phyloP scores from a whole-genome alignment of 2,329 filamentous ascomycete genomes.

The Ceratocystis variospora region DNA sequence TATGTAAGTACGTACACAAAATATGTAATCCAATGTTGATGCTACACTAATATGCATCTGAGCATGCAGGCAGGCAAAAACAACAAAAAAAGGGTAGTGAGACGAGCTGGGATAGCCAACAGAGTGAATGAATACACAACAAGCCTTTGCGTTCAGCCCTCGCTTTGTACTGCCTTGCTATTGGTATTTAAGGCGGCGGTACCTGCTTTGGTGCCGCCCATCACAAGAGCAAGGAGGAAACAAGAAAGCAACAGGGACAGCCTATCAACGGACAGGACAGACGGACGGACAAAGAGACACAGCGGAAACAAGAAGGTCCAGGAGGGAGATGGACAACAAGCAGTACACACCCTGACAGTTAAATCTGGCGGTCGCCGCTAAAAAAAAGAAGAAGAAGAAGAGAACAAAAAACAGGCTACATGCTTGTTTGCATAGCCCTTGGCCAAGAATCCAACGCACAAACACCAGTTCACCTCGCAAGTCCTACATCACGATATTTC shows the following conservation, averaged over 20 bases:
- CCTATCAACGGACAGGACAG: neutral
- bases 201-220: neutral
- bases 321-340: neutral
- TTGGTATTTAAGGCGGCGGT: neutral
- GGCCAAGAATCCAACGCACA: neutral
- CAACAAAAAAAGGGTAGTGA: neutral
- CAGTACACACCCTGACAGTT: neutral
- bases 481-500: neutral
- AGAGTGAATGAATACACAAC: neutral
- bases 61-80: neutral
- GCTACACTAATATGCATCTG: neutral
- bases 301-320: neutral
- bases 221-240: neutral
- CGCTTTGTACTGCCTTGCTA: neutral
- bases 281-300: neutral
- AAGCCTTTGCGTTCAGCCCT: neutral
- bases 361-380: neutral
- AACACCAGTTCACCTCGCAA: neutral
- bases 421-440: neutral
- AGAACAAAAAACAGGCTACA: neutral
- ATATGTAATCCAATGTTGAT: neutral
- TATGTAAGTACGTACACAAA: neutral
- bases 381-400: neutral
- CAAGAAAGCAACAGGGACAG: neutral
- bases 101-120: neutral